Base-by-base conservation (phyloP, 2,329 filamentous ascomycete species). In the Colletotrichum echinochloae region DNA sequence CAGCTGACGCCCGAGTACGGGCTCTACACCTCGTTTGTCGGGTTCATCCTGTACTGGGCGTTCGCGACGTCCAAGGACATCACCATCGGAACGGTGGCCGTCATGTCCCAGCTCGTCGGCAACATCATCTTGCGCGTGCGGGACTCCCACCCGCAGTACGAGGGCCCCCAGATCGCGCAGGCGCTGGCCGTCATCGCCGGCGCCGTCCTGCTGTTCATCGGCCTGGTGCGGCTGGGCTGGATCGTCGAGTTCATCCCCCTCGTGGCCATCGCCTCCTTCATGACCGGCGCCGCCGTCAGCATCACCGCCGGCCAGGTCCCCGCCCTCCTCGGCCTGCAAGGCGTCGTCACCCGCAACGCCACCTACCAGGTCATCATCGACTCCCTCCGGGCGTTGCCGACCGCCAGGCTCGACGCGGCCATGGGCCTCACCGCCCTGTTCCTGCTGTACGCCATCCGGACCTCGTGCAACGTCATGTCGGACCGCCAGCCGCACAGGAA, bases 21-120 rank as follows among this genome's bases (percentile, higher is more conserved):
- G 44, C 83, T 95, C 0, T 95, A 95, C 80, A 93, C 93, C 0
- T 94, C 92, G 0, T 95, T 95, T 76, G 92, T 94, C 79, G 93
- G 93, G 60, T 92, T 93, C 39, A 81, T 94, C 62, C 85, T 94
- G 62, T 95, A 95, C 81, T 95, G 92, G 92, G 88, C 94, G 67
- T 95, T 95, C 77, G 93, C 92, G 44, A 95, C 92, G 0, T 95
- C 93, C 9, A 95, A 94, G 77, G 93, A 95, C 78, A 94, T 95
- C 77, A 94, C 92, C 12, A 94, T 95, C 68, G 92, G 92, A 33
- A 72, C 72, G 39, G 72, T 73, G 26, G 85, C 85, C 18, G 82
- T 87, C 46, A 85, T 85, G 63, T 87, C 85, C 8, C 81, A 85
- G 28, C 81, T 87, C 7, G 84, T 86, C 14, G 85, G 85, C 20